phyloP scores from a whole-genome alignment of 225 moss, liverwort and hornwort genomes.

The Ulota crispa region DNA sequence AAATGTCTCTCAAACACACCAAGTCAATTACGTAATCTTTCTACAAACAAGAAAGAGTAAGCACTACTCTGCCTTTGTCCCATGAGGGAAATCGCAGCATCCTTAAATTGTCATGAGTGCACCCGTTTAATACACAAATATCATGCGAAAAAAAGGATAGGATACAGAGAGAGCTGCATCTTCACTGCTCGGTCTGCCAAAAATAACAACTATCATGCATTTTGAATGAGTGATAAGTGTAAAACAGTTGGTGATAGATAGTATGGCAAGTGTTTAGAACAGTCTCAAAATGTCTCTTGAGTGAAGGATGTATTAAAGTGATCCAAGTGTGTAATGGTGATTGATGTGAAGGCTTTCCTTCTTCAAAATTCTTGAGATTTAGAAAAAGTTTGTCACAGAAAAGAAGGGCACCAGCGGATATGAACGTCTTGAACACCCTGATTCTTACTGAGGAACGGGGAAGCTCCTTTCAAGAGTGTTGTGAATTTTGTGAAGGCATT shows the following conservation, averaged over 20 bases:
- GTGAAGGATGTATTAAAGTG: neutral
- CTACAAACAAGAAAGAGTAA: neutral
- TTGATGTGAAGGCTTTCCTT: neutral
- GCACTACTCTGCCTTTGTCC: neutral
- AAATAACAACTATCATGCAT: neutral
- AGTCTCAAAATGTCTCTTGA: neutral
- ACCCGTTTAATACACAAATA: neutral
- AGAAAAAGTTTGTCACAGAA: neutral
- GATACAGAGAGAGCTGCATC: neutral
- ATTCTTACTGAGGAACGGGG: neutral
- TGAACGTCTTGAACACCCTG: neutral
- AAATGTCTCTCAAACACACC: neutral
- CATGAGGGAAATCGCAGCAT: neutral
- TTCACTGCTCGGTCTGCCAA: neutral
- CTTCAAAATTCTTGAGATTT: neutral
- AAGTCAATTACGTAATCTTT: neutral
- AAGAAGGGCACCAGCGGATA: neutral
- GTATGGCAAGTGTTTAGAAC: neutral
- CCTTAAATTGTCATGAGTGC: neutral
- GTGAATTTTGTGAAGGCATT: neutral
- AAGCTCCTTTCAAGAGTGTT: neutral
- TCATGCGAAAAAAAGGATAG: neutral
- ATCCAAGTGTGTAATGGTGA: neutral
- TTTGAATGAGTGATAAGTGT: neutral
- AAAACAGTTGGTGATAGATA: neutral